These are phyloP conservation scores for Fusarium gaditjirri DNA, from an alignment of 2,329 filamentous ascomycete species.

Conservation along the genomic window DNA sequence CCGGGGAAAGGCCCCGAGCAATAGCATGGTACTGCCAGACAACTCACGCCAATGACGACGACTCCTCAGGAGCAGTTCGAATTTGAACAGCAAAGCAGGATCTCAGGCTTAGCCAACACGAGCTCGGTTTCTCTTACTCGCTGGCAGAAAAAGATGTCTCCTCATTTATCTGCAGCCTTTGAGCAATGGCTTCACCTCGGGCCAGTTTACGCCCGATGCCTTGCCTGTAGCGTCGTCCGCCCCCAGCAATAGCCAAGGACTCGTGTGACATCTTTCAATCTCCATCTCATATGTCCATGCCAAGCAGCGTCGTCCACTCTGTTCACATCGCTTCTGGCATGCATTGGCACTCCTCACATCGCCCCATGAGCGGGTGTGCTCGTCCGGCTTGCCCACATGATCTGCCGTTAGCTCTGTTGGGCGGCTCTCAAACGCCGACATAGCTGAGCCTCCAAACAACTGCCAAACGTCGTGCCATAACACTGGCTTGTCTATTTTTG, in stretches of 20 bases:
- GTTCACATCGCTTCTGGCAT: constrained; percentile 57
- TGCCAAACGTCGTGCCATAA: constrained; percentile 63
- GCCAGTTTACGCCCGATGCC: constrained; percentile 50
- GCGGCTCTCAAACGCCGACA: constrained; percentile 51
- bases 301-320: constrained; percentile 55
- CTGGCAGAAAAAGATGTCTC: constrained; percentile 1
- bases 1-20: constrained; percentile 21
- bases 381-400: constrained; percentile 62
- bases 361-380: constrained; percentile 52
- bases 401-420: constrained; percentile 56
- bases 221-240: constrained; percentile 39
- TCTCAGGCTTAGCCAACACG: background rate
- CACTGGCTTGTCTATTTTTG: constrained; percentile 52
- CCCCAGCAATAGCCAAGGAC: constrained; percentile 63
- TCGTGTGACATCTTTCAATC: constrained; percentile 55
- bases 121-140: background rate
- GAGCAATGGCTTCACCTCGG: constrained; percentile 42
- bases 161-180: constrained; percentile 38
- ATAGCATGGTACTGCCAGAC: constrained; percentile 10
- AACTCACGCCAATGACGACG: constrained; percentile 21
- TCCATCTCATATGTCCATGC: constrained; percentile 62
- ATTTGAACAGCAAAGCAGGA: constrained; percentile 12
- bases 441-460: constrained; percentile 56
- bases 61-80: constrained; percentile 6
- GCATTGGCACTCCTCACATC: constrained; percentile 53